Evolutionary conservation across 208 protist genomes (phyloP).

Genomic region (Porcisia hertigi): DNA sequence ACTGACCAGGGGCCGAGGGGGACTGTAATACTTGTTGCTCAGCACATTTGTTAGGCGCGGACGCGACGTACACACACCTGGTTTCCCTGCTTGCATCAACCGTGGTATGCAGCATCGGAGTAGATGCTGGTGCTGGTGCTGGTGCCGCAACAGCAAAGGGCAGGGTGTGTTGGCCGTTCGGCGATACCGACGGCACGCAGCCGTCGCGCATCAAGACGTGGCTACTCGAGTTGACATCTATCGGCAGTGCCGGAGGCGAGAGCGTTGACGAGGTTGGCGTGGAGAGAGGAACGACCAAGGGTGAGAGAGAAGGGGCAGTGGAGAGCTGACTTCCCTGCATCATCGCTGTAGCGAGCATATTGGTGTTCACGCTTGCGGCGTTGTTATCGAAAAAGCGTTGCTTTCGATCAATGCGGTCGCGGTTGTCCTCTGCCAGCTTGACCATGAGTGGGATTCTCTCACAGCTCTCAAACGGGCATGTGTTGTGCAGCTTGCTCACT

Average conservation of each 20-base stretch:
- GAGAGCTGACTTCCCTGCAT: constrained; percentile 1
- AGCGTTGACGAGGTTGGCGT: constrained; percentile 20
- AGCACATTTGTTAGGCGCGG: not conserved
- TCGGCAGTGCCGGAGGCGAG: constrained; percentile 18
- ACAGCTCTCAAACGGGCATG: constrained; percentile 55
- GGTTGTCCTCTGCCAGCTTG: constrained; percentile 71
- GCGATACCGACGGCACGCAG: constrained; percentile 7
- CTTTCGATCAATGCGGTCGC: constrained; percentile 48
- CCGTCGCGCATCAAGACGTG: constrained; percentile 4
- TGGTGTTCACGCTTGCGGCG: not conserved
- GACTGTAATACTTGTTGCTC: not conserved
- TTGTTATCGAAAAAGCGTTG: constrained; percentile 16
- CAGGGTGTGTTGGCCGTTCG: constrained; percentile 2
- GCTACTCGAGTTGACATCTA: constrained; percentile 1
- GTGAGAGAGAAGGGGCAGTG: constrained; percentile 4
- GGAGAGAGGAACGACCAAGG: constrained; percentile 11
- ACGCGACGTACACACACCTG: constrained; percentile 17
- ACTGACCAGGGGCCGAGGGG: not conserved
- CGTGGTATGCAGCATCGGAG: constrained; percentile 23
- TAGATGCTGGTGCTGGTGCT: too few species aligned
- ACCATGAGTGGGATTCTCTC: constrained; percentile 67
- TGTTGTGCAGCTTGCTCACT: constrained; percentile 55
- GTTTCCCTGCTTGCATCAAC: constrained; percentile 23
- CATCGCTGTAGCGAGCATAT: not conserved
- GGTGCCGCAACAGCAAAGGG: constrained; percentile 5